These are phyloP conservation scores for Halophytophthora polymorphica DNA, from an alignment of 352 stramenopile genomes.

Conservation along the genomic window DNA sequence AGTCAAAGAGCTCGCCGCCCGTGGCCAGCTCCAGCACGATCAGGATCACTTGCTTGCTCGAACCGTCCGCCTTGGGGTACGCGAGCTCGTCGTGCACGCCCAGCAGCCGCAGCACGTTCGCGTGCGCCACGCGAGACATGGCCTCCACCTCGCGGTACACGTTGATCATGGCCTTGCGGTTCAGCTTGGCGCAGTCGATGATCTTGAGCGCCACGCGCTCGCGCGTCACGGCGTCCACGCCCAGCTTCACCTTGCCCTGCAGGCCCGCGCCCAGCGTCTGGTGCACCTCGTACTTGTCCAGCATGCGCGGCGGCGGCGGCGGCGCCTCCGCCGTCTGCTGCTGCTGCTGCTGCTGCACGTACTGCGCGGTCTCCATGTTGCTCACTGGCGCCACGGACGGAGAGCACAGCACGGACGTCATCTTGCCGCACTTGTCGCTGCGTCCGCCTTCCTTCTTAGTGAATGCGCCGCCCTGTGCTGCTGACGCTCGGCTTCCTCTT, in stretches of 20 bases:
- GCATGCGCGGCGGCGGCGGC: slow-evolving; percentile 39
- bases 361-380: slow-evolving; percentile 25
- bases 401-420: slow-evolving; percentile 29
- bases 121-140: slow-evolving; percentile 83
- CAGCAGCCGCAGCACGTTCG: slow-evolving; percentile 82
- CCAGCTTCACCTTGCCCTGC: slow-evolving; percentile 88
- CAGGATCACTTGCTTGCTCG: slow-evolving; percentile 75
- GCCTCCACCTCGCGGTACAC: slow-evolving; percentile 88
- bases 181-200: slow-evolving; percentile 81
- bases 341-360: slow-evolving; percentile 8
- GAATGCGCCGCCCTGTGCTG: too few relatives aligned
- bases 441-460: too few relatives aligned
- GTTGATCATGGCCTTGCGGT: slow-evolving; percentile 80
- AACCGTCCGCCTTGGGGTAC: slow-evolving; percentile 75
- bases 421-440: too few relatives aligned
- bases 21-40: slow-evolving; percentile 89
- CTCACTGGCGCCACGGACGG: slow-evolving; percentile 24
- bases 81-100: slow-evolving; percentile 66
- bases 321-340: slow-evolving; percentile 2
- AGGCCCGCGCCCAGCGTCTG: slow-evolving; percentile 80
- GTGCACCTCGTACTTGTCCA: slow-evolving; percentile 73
- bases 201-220: slow-evolving; percentile 90
- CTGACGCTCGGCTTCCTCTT: too few relatives aligned
- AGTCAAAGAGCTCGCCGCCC: slow-evolving; percentile 89
- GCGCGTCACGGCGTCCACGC: slow-evolving; percentile 70